Evolutionary conservation across 1,284 basidiomycete species (phyloP).

Genomic region (Pyrrhoderma noxium): DNA sequence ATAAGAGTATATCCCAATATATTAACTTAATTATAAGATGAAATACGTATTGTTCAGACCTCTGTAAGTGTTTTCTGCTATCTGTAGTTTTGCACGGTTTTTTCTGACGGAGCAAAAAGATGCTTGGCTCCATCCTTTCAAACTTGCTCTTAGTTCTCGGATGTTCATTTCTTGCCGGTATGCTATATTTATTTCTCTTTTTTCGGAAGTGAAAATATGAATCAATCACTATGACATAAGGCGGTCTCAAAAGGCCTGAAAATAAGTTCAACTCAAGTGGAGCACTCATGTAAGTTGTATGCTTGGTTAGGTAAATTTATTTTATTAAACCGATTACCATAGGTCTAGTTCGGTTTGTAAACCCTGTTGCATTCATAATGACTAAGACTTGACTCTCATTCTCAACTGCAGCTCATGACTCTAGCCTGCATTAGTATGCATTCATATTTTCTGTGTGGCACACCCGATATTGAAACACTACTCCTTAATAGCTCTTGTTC

Average conservation of each 20-base stretch:
- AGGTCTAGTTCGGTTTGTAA: too few relatives aligned
- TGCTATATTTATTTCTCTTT: conserved; percentile 10
- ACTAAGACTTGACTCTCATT: conserved; percentile 55
- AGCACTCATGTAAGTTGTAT: conserved; percentile 72
- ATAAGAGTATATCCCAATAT: not conserved
- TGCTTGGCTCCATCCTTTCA: conserved; percentile 82
- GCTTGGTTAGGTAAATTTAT: too few relatives aligned
- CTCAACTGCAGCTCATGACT: conserved; percentile 72
- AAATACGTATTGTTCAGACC: conserved; percentile 83
- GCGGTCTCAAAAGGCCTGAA: conserved; percentile 60
- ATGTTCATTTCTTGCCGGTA: conserved; percentile 79
- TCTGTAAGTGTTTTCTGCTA: conserved; percentile 65
- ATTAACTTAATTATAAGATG: conserved; percentile 35
- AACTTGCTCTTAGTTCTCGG: conserved; percentile 85
- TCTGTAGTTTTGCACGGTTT: not conserved
- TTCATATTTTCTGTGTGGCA: not conserved
- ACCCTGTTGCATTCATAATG: conserved; percentile 53
- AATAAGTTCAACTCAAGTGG: conserved; percentile 76
- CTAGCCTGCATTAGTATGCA: conserved; percentile 77
- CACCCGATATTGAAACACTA: not conserved
- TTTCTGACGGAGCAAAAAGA: conserved; percentile 41
- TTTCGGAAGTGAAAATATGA: not conserved
- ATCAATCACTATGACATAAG: conserved; percentile 26
- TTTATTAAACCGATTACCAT: too few relatives aligned
- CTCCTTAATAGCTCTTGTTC: conserved; percentile 58